Evolutionary conservation across 75 land plant species (phyloP).

Genomic region (Cunninghamia lanceolata): DNA sequence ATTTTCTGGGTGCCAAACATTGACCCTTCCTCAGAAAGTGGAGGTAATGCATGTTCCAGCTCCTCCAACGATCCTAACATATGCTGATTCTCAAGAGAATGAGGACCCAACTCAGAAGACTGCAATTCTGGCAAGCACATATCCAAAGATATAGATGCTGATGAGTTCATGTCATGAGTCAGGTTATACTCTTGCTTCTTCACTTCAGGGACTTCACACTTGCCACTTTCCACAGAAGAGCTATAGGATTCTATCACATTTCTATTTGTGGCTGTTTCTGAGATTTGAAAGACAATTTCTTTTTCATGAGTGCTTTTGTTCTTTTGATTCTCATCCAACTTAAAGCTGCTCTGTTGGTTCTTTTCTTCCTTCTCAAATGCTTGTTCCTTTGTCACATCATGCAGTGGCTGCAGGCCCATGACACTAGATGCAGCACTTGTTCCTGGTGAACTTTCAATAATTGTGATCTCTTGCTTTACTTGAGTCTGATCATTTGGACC

Average conservation of each 20-base stretch:
- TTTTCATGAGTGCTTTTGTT: not conserved
- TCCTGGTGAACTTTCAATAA: not conserved
- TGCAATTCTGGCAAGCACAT: not conserved
- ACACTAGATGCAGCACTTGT: not conserved
- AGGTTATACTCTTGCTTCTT: not conserved
- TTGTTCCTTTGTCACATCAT: not conserved
- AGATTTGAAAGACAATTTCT: not conserved
- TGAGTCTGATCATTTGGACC: not conserved
- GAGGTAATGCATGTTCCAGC: not conserved
- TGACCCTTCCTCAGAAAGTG: not conserved
- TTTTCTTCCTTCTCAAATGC: not conserved
- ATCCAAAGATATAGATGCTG: constrained; percentile 3
- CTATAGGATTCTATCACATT: constrained; percentile 3
- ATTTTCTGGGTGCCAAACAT: not conserved
- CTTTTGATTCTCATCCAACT: not conserved
- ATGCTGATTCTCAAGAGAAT: constrained; percentile 2
- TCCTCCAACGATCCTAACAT: not conserved
- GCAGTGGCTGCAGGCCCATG: not conserved
- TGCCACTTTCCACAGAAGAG: not conserved
- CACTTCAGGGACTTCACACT: not conserved
- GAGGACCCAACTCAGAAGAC: not conserved
- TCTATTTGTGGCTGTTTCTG: not conserved
- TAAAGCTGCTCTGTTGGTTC: not conserved
- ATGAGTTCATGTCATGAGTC: not conserved
- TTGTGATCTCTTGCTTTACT: constrained; percentile 6